Percentiles rank a stretch among this genome's conserved stretches.
Evolutionary conservation across 1,139 yeast genomes (phyloP).

Genomic region (Candida albicans): DNA sequence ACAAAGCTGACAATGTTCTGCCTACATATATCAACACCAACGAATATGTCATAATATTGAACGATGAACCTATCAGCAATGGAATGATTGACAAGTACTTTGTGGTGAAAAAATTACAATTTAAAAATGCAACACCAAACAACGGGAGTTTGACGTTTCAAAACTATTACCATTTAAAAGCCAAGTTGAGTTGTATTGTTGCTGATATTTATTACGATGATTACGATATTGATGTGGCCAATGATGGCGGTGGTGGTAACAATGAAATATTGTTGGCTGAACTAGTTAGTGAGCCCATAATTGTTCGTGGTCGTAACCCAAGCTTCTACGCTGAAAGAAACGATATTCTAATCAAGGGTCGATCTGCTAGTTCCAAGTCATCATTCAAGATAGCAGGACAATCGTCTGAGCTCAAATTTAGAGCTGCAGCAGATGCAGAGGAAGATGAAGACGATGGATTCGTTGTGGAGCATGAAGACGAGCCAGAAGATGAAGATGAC

Average conservation of each 20-base stretch:
- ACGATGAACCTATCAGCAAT: conserved; percentile 23
- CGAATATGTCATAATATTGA: conserved; percentile 34
- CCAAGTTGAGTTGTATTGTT: conserved; percentile 46
- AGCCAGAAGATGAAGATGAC: conserved; percentile 7
- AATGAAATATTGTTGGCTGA: conserved; percentile 39
- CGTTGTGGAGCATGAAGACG: conserved; percentile 12
- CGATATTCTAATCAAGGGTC: conserved; percentile 43
- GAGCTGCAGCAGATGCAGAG: conserved; percentile 3
- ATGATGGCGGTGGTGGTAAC: conserved; percentile 14
- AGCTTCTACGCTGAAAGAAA: conserved; percentile 59
- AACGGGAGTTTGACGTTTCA: conserved; percentile 59
- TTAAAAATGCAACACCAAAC: conserved; percentile 64
- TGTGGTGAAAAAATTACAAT: conserved; percentile 49
- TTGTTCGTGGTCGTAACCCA: conserved; percentile 68
- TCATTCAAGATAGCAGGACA: conserved; percentile 22
- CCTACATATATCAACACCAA: conserved; percentile 23
- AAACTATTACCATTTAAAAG: conserved; percentile 53
- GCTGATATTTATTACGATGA: conserved; percentile 46
- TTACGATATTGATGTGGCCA: conserved; percentile 33
- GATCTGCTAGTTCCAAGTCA: conserved; percentile 22
- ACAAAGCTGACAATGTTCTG: conserved; percentile 21
- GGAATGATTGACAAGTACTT: conserved; percentile 34
- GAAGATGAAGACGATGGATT: conserved; percentile 11
- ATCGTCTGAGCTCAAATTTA: conserved; percentile 8
- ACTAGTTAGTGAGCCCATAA: conserved; percentile 50